phyloP scores from a whole-genome alignment of 148 eudicot genomes.

The Linanthus parryae region DNA sequence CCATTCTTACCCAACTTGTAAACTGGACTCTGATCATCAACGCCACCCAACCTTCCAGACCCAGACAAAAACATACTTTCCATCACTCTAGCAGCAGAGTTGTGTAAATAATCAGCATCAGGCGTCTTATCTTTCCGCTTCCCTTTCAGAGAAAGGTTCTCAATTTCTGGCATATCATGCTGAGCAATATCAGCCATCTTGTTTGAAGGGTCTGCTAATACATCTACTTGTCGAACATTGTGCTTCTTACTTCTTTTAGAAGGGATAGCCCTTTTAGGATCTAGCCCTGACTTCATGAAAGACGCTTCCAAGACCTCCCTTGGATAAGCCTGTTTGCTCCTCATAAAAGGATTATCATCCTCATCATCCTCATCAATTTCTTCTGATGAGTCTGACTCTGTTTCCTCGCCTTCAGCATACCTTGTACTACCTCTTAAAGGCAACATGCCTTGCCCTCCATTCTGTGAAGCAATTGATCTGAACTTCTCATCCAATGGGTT shows the following conservation, averaged over 20 bases:
- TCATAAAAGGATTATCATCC: conserved; percentile 3
- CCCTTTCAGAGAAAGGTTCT: conserved; percentile 23
- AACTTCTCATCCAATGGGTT: conserved; percentile 34
- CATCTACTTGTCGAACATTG: neutral
- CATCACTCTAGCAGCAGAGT: conserved; percentile 18
- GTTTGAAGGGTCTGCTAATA: neutral
- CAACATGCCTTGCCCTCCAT: conserved; percentile 39
- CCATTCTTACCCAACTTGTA: conserved; percentile 38
- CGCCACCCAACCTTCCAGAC: conserved; percentile 19
- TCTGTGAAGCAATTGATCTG: conserved; percentile 27
- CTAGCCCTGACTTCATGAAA: neutral
- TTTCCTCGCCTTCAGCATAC: conserved; percentile 53
- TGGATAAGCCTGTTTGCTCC: conserved; percentile 1
- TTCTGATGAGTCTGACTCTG: conserved; percentile 87
- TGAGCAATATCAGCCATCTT: too few species aligned
- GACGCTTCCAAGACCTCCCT: neutral
- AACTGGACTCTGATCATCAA: conserved; percentile 19
- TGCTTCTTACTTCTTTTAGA: neutral
- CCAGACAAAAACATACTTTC: conserved; percentile 27
- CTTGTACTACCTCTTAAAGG: conserved; percentile 29
- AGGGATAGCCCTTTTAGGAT: neutral
- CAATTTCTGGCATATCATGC: conserved; percentile 27
- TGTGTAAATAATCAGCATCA: conserved; percentile 30
- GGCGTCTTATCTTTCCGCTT: conserved; percentile 48
- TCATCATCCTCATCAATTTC: conserved; percentile 32